Base-by-base conservation (phyloP, 441 rosid species). In the Brassica hybrid region DNA sequence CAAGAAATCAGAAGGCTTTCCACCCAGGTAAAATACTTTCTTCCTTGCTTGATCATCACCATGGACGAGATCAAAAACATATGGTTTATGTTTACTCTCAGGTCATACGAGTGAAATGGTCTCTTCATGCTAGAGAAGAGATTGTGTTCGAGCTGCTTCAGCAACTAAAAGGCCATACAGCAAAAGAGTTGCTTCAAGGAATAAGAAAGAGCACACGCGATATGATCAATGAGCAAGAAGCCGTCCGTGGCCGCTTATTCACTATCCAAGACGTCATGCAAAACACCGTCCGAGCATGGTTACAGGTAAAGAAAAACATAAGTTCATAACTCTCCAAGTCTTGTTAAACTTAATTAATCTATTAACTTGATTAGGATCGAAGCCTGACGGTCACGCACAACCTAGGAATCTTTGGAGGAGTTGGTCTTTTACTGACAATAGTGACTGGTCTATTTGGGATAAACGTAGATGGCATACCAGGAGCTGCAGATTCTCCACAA, bases 251-350 rank as follows among this genome's bases (percentile, higher is more conserved):
- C 43, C 79, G 38, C 12, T n/a, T 61, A 83, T 89, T 89, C 74
- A 89, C 91, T 11, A 85, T 86, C 41, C 93, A 89, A 79, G 91
- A 89, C 71, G 93, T 80, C 69, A 87, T 89, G 93, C 91, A 87
- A 76, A 85, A 86, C 81, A 82, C 88, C 0, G 91, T 89, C 61
- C 88, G 88, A 17, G 84, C 91, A 38, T 89, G 93, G 90, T 83
- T 89, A 71, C 93, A 89, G 89, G 93, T 88, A 75, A 10, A 75
- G 5, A n/a, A 50, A 1, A 6, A 62, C 75, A 36, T 2, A 64
- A 25, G 50, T 38, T 38, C 50, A 18, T 43, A 43, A 57, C 61
- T 25, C 14, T 71, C 30, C 54, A 65, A 65, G 34, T 21, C 63
- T 23, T 64, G 14, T 43, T 19, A 1, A 30, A 27, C 7, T 21